Conservation (phyloP, 2,329 filamentous ascomycete genomes). For the Xylariales sp. region DNA sequence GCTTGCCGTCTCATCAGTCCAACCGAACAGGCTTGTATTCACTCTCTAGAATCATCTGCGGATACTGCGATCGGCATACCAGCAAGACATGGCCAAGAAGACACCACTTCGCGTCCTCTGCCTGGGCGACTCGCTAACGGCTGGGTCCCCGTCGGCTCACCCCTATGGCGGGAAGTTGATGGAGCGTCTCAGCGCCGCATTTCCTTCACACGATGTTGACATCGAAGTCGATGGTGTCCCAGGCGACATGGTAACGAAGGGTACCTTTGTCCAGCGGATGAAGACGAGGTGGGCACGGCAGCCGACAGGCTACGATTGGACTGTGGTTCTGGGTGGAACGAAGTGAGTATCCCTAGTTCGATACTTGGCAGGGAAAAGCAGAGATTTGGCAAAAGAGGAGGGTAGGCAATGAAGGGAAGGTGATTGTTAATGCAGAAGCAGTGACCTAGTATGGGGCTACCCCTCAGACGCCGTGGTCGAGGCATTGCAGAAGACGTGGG, state of each 20-base stretch:
- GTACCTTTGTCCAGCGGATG: constrained; percentile 27
- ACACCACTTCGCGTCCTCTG: constrained; percentile 54
- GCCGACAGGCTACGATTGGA: constrained; percentile 55
- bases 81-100: no score
- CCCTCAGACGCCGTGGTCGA: constrained; percentile 39
- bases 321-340: constrained; percentile 59
- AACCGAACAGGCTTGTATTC: no score
- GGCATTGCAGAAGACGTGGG: constrained; percentile 46
- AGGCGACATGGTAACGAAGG: constrained; percentile 43
- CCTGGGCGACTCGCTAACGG: constrained; percentile 62
- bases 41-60: no score
- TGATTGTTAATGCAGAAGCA: no score
- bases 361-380: no score
- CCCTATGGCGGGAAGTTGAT: constrained; percentile 51
- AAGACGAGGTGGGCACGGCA: constrained; percentile 19
- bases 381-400: constrained; percentile 4
- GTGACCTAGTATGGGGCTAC: constrained; percentile 44
- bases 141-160: constrained; percentile 44
- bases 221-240: constrained; percentile 43
- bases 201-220: constrained; percentile 36
- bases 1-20: no score
- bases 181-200: constrained; percentile 40
- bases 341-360: constrained; percentile 41
- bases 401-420: no score
- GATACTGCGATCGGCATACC: no score